phyloP scores from a whole-genome alignment of 768 basidiomycete species.

The Strobilomyces confusus region DNA sequence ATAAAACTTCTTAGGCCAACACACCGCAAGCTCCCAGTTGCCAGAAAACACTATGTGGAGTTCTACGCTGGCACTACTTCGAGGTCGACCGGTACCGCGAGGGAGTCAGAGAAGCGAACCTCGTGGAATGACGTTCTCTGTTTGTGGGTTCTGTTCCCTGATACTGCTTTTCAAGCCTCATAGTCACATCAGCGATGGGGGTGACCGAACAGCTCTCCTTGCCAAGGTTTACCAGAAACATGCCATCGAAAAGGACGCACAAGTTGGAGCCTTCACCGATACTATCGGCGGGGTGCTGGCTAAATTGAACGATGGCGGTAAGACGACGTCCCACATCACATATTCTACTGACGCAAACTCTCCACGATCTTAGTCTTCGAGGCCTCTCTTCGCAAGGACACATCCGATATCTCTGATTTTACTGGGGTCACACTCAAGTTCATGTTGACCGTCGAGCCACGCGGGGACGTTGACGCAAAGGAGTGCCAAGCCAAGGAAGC shows the following conservation, averaged over 20 bases:
- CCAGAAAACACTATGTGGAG: neutral
- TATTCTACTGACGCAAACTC: neutral
- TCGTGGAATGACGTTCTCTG: neutral
- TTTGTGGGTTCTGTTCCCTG: neutral
- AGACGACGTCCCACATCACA: neutral
- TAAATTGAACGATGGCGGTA: neutral
- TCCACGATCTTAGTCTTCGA: neutral
- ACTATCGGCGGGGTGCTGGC: no score
- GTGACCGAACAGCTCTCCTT: neutral
- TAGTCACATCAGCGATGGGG: neutral
- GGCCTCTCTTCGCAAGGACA: neutral
- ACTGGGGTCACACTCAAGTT: no score
- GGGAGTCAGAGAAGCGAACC: neutral
- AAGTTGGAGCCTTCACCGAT: no score
- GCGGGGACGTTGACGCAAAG: neutral
- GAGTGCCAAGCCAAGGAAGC: neutral
- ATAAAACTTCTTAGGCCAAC: neutral
- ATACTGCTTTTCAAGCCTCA: neutral
- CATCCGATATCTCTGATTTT: no score
- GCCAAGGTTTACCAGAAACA: neutral
- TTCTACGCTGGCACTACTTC: neutral
- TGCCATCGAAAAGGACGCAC: neutral
- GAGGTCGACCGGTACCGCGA: neutral
- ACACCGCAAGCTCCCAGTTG: neutral
- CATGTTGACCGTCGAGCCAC: no score